A percentile compares a stretch with the other conserved stretches of the same genome.
Conservation (phyloP, 345 rosid species). For the Hypericum androsaemum region DNA sequence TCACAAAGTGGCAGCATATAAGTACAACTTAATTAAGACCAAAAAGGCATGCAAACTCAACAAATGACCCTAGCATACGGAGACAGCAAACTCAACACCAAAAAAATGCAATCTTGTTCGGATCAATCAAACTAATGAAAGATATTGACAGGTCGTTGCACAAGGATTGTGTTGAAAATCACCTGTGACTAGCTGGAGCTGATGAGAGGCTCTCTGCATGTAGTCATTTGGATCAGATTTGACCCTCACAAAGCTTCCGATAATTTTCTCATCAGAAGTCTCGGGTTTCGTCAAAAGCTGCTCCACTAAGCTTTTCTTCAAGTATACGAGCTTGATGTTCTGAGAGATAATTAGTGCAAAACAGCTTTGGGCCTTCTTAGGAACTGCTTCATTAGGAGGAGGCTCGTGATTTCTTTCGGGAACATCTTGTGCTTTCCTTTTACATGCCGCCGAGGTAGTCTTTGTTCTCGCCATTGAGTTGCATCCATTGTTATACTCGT, state of each 20-base stretch:
- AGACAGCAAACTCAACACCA: no score
- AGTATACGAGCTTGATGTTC: conserved; percentile 44
- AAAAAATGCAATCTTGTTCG: background rate
- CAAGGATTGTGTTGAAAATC: conserved; percentile 2
- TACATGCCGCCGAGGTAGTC: background rate
- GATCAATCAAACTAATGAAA: background rate
- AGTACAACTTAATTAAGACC: background rate
- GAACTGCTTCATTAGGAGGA: conserved; percentile 16
- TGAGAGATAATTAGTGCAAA: conserved; percentile 32
- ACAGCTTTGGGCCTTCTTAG: conserved; percentile 12
- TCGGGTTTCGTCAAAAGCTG: conserved; percentile 35
- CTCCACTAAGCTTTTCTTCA: conserved; percentile 37
- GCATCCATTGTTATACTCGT: background rate
- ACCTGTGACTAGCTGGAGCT: conserved; percentile 49
- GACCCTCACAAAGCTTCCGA: conserved; percentile 48
- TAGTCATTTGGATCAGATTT: conserved; percentile 32
- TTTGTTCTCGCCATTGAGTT: conserved; percentile 9
- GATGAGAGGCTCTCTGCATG: conserved; percentile 32
- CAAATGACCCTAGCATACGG: no score
- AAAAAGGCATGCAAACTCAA: background rate
- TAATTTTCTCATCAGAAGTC: conserved; percentile 33
- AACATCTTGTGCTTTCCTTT: conserved; percentile 12
- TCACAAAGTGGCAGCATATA: conserved; percentile 1
- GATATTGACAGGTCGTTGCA: background rate
- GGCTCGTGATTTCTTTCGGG: conserved; percentile 8